Evolutionary conservation across 192 early-diverging fungal species (phyloP).

Genomic region (Cladochytrium replicatum): DNA sequence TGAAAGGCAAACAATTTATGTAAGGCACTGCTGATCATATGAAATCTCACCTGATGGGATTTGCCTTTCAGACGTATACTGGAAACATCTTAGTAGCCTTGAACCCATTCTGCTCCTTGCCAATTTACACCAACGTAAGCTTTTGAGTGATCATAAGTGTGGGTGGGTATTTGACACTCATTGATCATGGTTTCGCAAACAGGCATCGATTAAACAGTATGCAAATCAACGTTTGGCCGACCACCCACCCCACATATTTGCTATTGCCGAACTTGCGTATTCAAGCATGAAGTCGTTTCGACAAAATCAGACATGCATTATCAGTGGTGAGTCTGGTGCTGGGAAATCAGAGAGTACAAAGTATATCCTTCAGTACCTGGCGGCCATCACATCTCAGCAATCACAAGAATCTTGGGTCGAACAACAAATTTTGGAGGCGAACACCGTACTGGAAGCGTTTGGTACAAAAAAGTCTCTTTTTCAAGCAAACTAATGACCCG

Average conservation of each 20-base stretch:
- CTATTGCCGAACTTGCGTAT: conserved; percentile 40
- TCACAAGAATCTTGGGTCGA: conserved; percentile 41
- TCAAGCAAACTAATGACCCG: conserved; percentile 2
- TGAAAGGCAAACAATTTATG: conserved; percentile 78
- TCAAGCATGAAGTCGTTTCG: conserved; percentile 22
- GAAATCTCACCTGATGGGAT: background rate
- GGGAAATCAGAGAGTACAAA: conserved; percentile 52
- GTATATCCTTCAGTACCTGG: conserved; percentile 44
- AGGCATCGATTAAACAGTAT: conserved; percentile 32
- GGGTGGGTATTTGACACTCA: background rate
- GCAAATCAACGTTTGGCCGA: conserved; percentile 17
- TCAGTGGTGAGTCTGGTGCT: conserved; percentile 46
- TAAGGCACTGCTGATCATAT: conserved; percentile 29
- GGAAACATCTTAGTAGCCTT: conserved; percentile 43
- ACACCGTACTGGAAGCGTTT: conserved; percentile 47
- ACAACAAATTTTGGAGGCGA: conserved; percentile 50
- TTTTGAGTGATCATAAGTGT: conserved; percentile 2
- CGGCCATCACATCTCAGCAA: conserved; percentile 29
- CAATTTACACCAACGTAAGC: conserved; percentile 28
- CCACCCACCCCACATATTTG: conserved; percentile 47
- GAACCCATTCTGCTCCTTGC: conserved; percentile 39
- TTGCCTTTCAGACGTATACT: conserved; percentile 35
- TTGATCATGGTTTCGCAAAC: background rate
- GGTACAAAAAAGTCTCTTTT: conserved; percentile 22
- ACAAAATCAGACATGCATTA: conserved; percentile 45